Evolutionary conservation across 106 monocot genomes (phyloP).

Genomic region (Vanilla planifolia): DNA sequence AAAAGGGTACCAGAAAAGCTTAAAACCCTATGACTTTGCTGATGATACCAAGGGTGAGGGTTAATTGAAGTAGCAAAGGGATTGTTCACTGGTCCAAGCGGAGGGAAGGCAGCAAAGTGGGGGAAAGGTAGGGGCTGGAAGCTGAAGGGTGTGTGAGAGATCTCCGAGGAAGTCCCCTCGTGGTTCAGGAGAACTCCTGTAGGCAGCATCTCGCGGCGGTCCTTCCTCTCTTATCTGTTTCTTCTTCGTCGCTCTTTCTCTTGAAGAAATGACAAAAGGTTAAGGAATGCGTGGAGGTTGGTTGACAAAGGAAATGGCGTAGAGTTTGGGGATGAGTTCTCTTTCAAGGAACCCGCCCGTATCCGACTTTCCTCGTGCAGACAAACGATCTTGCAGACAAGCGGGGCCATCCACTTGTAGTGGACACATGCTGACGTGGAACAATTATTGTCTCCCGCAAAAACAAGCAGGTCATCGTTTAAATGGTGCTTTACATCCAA

Average conservation of each 20-base stretch:
- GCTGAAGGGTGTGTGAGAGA: neutral
- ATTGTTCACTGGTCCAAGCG: neutral
- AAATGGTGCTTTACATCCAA: too few species aligned
- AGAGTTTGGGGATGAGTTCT: neutral
- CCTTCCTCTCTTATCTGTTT: neutral
- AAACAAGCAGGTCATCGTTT: too few species aligned
- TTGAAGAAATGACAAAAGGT: neutral
- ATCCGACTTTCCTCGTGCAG: constrained; percentile 1
- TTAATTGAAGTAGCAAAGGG: neutral
- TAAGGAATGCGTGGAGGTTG: constrained; percentile 1
- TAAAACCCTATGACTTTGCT: neutral
- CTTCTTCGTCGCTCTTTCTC: neutral
- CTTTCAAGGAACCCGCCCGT: neutral
- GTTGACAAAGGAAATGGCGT: neutral
- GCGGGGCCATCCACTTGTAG: too few species aligned
- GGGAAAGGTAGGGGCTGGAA: neutral
- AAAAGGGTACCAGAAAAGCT: neutral
- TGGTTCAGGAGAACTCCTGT: neutral
- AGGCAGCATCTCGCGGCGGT: constrained; percentile 6
- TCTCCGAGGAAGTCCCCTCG: too few species aligned
- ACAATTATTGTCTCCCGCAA: too few species aligned
- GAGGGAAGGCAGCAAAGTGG: neutral
- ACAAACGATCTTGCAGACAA: neutral
- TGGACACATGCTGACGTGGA: too few species aligned
- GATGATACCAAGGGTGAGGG: neutral